These are phyloP conservation scores for Coemansia sp. DNA, from an alignment of 192 early-diverging fungal genomes.

Conservation along the genomic window DNA sequence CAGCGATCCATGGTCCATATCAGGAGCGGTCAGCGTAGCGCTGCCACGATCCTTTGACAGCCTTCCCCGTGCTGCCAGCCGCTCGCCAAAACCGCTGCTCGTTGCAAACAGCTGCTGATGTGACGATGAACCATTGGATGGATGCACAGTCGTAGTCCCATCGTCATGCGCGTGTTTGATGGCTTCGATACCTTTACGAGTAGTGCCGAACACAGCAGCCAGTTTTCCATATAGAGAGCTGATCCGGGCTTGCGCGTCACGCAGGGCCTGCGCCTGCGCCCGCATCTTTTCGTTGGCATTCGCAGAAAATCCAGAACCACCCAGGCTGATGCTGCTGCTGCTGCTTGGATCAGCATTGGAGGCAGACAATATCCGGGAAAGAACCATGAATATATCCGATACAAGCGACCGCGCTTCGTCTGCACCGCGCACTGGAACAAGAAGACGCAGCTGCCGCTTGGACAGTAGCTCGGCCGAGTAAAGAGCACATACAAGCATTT, in stretches of 20 bases:
- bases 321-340: constrained; percentile 1
- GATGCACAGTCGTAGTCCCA: background rate
- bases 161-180: constrained; percentile 28
- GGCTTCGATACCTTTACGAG: constrained; percentile 22
- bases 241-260: constrained; percentile 28
- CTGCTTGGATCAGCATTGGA: constrained; percentile 6
- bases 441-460: constrained; percentile 35
- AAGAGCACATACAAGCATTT: constrained; percentile 17
- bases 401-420: constrained; percentile 34
- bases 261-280: constrained; percentile 22
- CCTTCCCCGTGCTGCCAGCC: constrained; percentile 17
- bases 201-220: constrained; percentile 26
- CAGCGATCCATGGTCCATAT: constrained; percentile 43
- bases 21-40: constrained; percentile 15
- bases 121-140: background rate
- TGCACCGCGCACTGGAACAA: constrained; percentile 29
- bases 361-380: constrained; percentile 26
- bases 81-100: constrained; percentile 22
- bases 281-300: constrained; percentile 22
- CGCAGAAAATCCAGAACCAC: background rate
- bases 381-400: constrained; percentile 22
- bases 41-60: constrained; percentile 4
- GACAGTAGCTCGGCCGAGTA: constrained; percentile 31
- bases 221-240: constrained; percentile 16
- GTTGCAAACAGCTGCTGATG: constrained; percentile 4